Percentiles rank a stretch among this genome's conserved stretches.
Evolutionary conservation across 2,329 filamentous ascomycete genomes (phyloP).

Genomic region (Aspergillus spinulosporus): DNA sequence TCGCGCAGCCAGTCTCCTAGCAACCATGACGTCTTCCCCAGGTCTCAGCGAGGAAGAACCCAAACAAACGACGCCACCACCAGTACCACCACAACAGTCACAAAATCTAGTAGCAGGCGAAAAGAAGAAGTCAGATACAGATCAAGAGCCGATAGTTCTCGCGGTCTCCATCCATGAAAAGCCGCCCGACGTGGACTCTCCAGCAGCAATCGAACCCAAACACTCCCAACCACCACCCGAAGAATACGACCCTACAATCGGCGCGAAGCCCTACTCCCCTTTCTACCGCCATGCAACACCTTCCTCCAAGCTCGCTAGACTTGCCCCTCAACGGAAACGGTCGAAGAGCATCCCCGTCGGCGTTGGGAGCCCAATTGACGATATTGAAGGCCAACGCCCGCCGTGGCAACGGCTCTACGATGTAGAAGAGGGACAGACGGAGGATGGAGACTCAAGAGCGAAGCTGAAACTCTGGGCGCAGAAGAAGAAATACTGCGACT

Average conservation of each 20-base stretch:
- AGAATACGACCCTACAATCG: constrained; percentile 42
- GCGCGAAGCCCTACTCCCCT: constrained; percentile 45
- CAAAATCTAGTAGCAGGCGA: neutral
- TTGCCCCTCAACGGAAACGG: constrained; percentile 28
- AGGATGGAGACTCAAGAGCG: constrained; percentile 13
- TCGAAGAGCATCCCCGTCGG: constrained; percentile 11
- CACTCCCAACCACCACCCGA: neutral
- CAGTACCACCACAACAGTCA: neutral
- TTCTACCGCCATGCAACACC: constrained; percentile 46
- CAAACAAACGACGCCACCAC: neutral
- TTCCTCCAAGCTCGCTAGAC: constrained; percentile 28
- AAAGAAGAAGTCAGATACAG: neutral
- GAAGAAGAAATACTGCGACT: constrained; percentile 37
- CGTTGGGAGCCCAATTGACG: constrained; percentile 18
- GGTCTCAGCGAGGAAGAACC: neutral
- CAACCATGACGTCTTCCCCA: neutral
- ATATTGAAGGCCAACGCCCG: neutral
- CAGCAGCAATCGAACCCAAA: constrained; percentile 5
- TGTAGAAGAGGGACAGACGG: constrained; percentile 5
- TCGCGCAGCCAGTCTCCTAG: neutral
- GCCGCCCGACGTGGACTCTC: neutral
- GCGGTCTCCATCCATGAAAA: neutral
- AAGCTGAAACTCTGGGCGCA: constrained; percentile 36
- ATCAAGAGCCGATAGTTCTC: neutral
- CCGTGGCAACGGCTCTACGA: constrained; percentile 10